Base-by-base conservation (phyloP, 2,329 filamentous ascomycete genomes). In the Cladosporium halotolerans region DNA sequence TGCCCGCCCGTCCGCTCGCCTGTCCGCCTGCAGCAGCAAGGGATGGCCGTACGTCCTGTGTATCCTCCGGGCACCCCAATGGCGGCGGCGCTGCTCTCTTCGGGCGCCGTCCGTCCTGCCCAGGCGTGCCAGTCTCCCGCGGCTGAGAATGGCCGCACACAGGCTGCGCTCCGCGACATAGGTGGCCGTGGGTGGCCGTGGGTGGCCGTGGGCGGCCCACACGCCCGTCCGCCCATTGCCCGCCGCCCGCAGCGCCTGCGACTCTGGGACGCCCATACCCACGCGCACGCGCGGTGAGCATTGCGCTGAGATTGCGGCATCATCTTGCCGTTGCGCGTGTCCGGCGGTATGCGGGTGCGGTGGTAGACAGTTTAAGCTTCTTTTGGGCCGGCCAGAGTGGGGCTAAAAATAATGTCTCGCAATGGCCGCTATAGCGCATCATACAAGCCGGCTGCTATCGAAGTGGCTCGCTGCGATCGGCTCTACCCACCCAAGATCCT, bases 71-170 rank as follows among this genome's bases (percentile, higher is more conserved):
- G 53, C 55, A 55, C 53, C 48, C 49, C 42, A 40, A 60, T 60
- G 58, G 58, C 56, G 54, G 53, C 43, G 44, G 50, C 45, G 43
- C 45, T 56, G 57, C 57, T 59, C 53, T 53, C 55, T 57, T 59
- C 56, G 47, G 55, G 49, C 56, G 47, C 49, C 54, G 48, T 33
- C 41, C 47, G 57, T 32, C 47, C 23, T 55, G 43, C n/a, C 34
- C 53, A 28, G 23, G 23, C 23, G 23, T 28, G 23, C 23, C 23
- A 36, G 16, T 44, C 28, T 10, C 8, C 23, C 23, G 16, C 40
- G 38, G 51, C 51, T 44, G 51, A 53, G 51, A 53, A 47, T 53
- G 43, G 47, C 51, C 51, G 51, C 23, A 28, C 48, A 32, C 18
- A 40, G 34, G 18, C 14, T 39, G 11, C 10, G 23, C 23, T 28